A percentile compares a stretch with the other conserved stretches of the same genome.
Conservation (phyloP, 768 basidiomycete species). For the Kwoniella europaea region DNA sequence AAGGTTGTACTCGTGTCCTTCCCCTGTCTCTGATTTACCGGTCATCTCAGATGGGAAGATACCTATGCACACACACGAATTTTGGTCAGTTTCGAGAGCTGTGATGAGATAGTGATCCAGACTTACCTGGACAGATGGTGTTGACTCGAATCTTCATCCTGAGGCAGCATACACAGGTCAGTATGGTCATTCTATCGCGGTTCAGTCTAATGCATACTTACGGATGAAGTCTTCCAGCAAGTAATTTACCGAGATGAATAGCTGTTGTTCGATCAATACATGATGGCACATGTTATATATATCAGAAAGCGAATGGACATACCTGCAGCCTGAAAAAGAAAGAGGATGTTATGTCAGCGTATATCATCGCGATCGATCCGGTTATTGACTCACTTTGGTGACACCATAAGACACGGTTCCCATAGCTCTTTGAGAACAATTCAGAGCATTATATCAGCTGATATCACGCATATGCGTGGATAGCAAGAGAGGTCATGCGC, state of each 20-base stretch:
- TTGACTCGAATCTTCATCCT: conserved; percentile 58
- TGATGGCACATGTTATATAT: background rate
- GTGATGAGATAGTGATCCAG: background rate
- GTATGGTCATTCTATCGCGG: too few relatives aligned
- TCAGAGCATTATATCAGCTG: too few relatives aligned
- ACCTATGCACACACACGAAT: background rate
- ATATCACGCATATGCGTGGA: background rate
- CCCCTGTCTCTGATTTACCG: conserved; percentile 24
- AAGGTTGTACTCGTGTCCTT: conserved; percentile 34
- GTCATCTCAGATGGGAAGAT: conserved; percentile 58
- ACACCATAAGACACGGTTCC: conserved; percentile 44
- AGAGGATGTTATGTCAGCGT: background rate
- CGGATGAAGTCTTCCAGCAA: conserved; percentile 50
- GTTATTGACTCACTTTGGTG: conserved; percentile 34
- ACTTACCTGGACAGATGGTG: conserved; percentile 51
- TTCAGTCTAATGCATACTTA: conserved; percentile 15
- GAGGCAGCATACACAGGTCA: background rate
- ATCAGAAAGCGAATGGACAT: conserved; percentile 15
- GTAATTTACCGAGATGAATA: conserved; percentile 39
- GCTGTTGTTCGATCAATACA: conserved; percentile 9
- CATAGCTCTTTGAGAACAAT: conserved; percentile 33
- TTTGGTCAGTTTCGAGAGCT: too few relatives aligned
- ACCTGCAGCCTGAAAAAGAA: conserved; percentile 32
- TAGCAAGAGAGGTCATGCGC: background rate
- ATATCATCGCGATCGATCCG: background rate